A percentile compares a stretch with the other conserved stretches of the same genome.
These are phyloP conservation scores for Alnus glutinosa DNA, from an alignment of 306 rosid species.

Conservation along the genomic window DNA sequence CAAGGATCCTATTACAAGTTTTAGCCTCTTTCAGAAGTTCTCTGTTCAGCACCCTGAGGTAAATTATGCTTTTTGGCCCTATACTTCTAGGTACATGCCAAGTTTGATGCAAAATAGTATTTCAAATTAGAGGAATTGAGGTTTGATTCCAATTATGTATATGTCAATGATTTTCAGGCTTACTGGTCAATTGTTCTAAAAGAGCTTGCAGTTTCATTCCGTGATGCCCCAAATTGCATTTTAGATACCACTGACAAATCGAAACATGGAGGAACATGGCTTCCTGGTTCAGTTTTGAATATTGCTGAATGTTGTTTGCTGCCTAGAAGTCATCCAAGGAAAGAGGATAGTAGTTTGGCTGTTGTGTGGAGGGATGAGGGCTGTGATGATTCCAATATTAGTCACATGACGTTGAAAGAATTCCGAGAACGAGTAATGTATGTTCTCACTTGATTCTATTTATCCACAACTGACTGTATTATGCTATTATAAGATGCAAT, in stretches of 20 bases:
- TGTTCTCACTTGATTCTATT: slow-evolving; percentile 26
- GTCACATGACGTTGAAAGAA: slow-evolving; percentile 61
- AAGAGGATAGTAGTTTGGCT: slow-evolving; percentile 58
- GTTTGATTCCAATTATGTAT: background rate
- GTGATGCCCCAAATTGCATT: slow-evolving; percentile 52
- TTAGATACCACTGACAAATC: slow-evolving; percentile 62
- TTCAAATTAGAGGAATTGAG: background rate
- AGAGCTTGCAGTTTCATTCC: slow-evolving; percentile 64
- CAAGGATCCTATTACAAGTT: slow-evolving; percentile 75
- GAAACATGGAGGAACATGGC: slow-evolving; percentile 65
- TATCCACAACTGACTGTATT: background rate
- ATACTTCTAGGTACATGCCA: background rate
- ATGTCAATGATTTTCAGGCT: slow-evolving; percentile 34
- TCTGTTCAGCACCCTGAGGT: slow-evolving; percentile 70
- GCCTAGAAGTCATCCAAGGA: slow-evolving; percentile 47
- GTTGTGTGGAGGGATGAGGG: slow-evolving; percentile 84
- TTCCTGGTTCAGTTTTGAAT: slow-evolving; percentile 66
- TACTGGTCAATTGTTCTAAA: slow-evolving; percentile 80
- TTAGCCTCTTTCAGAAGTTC: slow-evolving; percentile 56
- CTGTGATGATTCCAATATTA: slow-evolving; percentile 49
- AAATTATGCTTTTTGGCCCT: background rate
- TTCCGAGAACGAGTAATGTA: slow-evolving; percentile 79
- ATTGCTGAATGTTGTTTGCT: slow-evolving; percentile 81
- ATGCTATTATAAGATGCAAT: background rate
- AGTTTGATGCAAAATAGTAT: background rate